Evolutionary conservation across 129 eudicot species (phyloP).

Genomic region (Centella asiatica): DNA sequence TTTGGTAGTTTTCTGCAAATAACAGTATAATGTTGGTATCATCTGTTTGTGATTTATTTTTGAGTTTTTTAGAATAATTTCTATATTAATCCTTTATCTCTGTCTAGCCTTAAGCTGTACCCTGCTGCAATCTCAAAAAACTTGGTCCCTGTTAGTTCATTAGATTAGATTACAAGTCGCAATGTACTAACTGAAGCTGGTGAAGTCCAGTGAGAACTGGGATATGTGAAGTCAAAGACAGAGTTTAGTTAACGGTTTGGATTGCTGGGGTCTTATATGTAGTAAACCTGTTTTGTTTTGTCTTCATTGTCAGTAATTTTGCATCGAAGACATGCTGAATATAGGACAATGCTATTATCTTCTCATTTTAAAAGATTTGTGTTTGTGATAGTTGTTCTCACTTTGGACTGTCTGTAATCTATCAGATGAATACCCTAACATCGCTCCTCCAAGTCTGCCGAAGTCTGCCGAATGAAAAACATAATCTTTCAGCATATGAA

Average conservation of each 20-base stretch:
- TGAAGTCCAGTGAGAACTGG: background rate
- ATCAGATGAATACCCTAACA: slow-evolving; percentile 86
- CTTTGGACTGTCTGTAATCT: background rate
- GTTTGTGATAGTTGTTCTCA: background rate
- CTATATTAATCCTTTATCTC: no score
- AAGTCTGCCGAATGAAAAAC: slow-evolving; percentile 45
- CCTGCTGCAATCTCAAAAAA: no score
- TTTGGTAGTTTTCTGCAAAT: no score
- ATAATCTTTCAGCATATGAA: slow-evolving; percentile 47
- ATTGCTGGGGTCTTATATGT: no score
- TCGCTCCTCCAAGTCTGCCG: slow-evolving; percentile 72
- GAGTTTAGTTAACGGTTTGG: background rate
- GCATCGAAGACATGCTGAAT: background rate
- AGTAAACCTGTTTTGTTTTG: no score
- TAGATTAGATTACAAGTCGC: background rate
- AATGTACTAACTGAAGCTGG: background rate
- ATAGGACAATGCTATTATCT: background rate
- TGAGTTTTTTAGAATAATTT: no score
- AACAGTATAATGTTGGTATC: no score
- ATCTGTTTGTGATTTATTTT: no score
- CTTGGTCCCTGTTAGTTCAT: background rate
- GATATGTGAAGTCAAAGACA: background rate
- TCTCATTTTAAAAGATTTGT: background rate
- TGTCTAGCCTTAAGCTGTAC: no score
- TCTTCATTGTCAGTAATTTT: background rate